phyloP scores from a whole-genome alignment of 2,329 filamentous ascomycete species.

The Penicillium digitatum region DNA sequence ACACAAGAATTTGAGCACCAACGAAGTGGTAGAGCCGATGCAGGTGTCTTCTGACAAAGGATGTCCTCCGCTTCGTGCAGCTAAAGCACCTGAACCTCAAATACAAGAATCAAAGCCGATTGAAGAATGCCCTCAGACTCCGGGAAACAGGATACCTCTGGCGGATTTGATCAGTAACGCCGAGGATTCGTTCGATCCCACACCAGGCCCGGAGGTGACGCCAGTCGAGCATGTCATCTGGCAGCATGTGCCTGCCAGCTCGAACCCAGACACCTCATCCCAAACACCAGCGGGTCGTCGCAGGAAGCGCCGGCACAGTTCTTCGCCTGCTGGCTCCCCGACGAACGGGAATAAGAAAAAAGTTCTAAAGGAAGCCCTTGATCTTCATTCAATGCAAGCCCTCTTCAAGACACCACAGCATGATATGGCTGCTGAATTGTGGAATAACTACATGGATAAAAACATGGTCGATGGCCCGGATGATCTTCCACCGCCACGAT shows the following conservation, averaged over 20 bases:
- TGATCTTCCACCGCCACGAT: constrained; percentile 53
- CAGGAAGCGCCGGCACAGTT: constrained; percentile 68
- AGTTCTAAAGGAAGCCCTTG: constrained; percentile 45
- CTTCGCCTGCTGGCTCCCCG: constrained; percentile 68
- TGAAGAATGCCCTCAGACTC: constrained; percentile 53
- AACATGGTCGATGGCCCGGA: constrained; percentile 44
- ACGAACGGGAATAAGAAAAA: constrained; percentile 42
- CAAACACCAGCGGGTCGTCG: constrained; percentile 45
- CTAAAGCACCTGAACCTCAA: constrained; percentile 15
- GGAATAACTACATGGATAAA: constrained; percentile 67
- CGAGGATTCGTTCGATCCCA: constrained; percentile 52
- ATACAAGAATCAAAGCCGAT: constrained; percentile 25
- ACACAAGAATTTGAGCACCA: constrained; percentile 39
- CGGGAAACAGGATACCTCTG: constrained; percentile 55
- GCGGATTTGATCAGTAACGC: constrained; percentile 60
- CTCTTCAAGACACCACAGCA: constrained; percentile 63
- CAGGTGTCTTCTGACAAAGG: constrained; percentile 18
- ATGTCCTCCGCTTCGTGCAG: constrained; percentile 17
- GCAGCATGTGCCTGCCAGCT: constrained; percentile 49
- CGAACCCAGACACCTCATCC: constrained; percentile 46
- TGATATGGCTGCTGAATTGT: constrained; percentile 70
- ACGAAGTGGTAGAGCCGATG: constrained; percentile 30
- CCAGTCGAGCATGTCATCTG: constrained; percentile 61
- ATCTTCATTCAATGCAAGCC: constrained; percentile 57
- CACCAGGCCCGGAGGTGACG: constrained; percentile 48